Evolutionary conservation across 768 basidiomycete genomes (phyloP), one percentile per base, ranked within the genome.

Genomic region (Tricholoma flavovirens): DNA sequence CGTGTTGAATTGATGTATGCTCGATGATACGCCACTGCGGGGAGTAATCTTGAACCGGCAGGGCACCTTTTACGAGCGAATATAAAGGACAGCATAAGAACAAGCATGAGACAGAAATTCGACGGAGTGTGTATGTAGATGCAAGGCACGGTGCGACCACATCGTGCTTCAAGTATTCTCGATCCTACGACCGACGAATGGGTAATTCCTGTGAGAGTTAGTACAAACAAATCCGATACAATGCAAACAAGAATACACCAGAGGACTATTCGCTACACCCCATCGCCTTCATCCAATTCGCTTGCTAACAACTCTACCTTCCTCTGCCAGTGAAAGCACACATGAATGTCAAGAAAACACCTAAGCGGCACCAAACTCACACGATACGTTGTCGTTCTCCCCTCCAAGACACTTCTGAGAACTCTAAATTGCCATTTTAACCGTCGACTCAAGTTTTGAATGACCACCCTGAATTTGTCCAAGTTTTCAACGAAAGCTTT

Each of bases 11-110:
- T 62, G 48, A 73, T 88, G 36, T 88, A 62, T 80, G 88, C 86
- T 86, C 84, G 82, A 85, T 75, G 69, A 89, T 89, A 89, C 87
- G 84, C 87, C 86, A 71, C 65, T 64, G 68, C 77, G 78, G 80
- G 79, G 75, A 79, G 78, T 73, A 72, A 64, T 64, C 77, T 87
- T 76, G 66, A 58, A 74, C 80, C 82, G 79, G 79, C 62, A 72
- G 67, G 85, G 87, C 86, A 89, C 87, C 87, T 88, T 85, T 32
- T 84, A 83, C 81, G 75, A 86, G 88, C 88, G 80, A 66, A 50
- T 17, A 29, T 24, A 33, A 42, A 49, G 46, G 46, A 29, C 17
- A 48, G 36, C 35, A 52, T 10, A 40, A 30, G 38, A 15, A 11
- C 19, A 48, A 21, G 15, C 48, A 9, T 36, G 14, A 51, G 24